Percentiles rank a stretch among this genome's conserved stretches.
Conservation (phyloP, 176 grass and related monocot species). For the Sorghum bicolor region DNA sequence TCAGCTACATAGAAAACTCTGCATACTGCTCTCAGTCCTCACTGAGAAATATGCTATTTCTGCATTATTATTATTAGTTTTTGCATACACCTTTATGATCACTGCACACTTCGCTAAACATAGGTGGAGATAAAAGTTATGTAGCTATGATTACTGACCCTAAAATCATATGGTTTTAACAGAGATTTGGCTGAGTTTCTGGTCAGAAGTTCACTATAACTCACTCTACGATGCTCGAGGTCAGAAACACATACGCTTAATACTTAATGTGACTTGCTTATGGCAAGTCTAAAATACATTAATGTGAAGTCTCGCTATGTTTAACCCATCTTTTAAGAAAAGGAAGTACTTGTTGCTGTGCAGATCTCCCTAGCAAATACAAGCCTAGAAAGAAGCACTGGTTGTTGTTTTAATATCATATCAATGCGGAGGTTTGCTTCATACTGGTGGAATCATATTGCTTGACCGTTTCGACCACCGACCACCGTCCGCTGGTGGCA, state of each 20-base stretch:
- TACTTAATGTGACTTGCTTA: background rate
- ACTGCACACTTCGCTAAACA: background rate
- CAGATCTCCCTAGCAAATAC: conserved; percentile 65
- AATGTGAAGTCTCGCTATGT: background rate
- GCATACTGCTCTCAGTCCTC: background rate
- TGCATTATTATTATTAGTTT: background rate
- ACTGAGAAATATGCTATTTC: background rate
- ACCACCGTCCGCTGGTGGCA: background rate
- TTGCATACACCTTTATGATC: background rate
- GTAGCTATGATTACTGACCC: conserved; percentile 10
- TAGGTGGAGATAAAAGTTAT: background rate
- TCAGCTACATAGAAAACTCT: background rate
- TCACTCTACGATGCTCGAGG: conserved; percentile 89
- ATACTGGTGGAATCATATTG: conserved; percentile 17
- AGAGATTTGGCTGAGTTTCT: conserved; percentile 99
- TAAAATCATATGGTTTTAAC: conserved; percentile 8
- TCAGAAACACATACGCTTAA: conserved; percentile 25
- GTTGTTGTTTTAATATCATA: conserved; percentile 63
- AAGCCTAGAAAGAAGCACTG: conserved; percentile 97
- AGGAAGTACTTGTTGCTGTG: conserved; percentile 26
- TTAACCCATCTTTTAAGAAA: background rate
- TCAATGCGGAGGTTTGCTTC: background rate
- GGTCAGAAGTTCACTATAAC: conserved; percentile 99
- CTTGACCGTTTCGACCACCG: background rate
- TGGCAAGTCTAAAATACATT: background rate